A percentile compares a stretch with the other conserved stretches of the same genome.
phyloP scores from a whole-genome alignment of 495 filamentous ascomycete genomes.

The Aspergillus affinis region DNA sequence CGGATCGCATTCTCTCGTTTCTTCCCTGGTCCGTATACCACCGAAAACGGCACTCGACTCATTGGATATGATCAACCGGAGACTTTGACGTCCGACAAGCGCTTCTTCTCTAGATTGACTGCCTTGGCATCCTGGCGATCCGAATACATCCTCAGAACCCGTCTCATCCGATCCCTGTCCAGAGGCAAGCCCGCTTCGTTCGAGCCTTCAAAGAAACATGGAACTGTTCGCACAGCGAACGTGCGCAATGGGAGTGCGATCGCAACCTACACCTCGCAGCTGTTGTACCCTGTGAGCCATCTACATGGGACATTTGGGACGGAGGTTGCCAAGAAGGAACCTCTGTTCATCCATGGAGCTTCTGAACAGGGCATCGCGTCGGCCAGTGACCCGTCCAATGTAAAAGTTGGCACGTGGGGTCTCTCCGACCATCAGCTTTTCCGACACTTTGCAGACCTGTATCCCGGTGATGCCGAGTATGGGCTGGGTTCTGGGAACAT shows the following conservation, averaged over 20 bases:
- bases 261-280: conserved; percentile 78
- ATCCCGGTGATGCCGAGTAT: conserved; percentile 70
- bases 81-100: conserved; percentile 59
- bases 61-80: conserved; percentile 38
- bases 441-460: conserved; percentile 71
- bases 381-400: conserved; percentile 70
- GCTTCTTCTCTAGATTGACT: conserved; percentile 77
- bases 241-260: conserved; percentile 57
- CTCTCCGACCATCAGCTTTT: conserved; percentile 71
- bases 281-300: conserved; percentile 70
- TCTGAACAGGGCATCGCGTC: conserved; percentile 71
- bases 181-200: conserved; percentile 71
- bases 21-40: conserved; percentile 70
- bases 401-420: conserved; percentile 84
- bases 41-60: conserved; percentile 29
- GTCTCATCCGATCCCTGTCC: conserved; percentile 72
- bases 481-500: conserved; percentile 75
- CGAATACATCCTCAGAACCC: conserved; percentile 87
- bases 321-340: conserved; percentile 63
- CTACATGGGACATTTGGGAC: conserved; percentile 69
- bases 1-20: conserved; percentile 82
- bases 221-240: conserved; percentile 44
- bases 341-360: conserved; percentile 77
- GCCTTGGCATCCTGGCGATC: conserved; percentile 83
- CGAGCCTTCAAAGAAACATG: conserved; percentile 51